Evolutionary conservation across 148 eudicot species (phyloP), one percentile per base, ranked within the genome.

Genomic region (Diospyros lotus): DNA sequence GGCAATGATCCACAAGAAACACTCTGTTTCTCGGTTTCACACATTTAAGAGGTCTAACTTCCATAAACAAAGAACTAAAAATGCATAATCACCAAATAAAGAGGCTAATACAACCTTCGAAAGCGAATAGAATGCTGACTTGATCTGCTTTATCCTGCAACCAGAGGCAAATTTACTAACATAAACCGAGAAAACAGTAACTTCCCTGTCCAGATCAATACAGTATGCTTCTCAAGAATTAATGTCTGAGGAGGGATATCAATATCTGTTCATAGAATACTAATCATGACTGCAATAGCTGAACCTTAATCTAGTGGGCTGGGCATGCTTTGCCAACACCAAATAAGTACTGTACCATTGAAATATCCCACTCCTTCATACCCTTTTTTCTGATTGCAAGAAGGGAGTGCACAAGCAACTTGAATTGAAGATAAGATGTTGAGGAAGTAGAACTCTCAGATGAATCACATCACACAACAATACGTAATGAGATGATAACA

Each of bases 81-180:
- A 73, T 3, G 11, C 66, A 64, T 64, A 41, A 42, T 28, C 50
- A n/a, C 48, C 14, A 53, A 43, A 64, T 40, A 72, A 43, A 9
- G 15, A 13, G 15, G 46, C 1, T 40, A 0, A 38, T 72, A 60
- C 53, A 17, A 92, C 97, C 97, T 93, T 93, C 6, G 86, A 69
- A 50, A 93, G 76, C 6, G 97, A 88, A 83, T 93, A 93, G 80
- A 93, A 93, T 43, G 97, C 85, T 15, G 97, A 93, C 67, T 93
- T 93, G 75, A 90, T 93, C 90, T 93, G 91, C 77, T 90, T 86
- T 80, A 93, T 85, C 86, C 97, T 93, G 95, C 73, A 69, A 82
- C 51, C 70, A 82, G 72, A 48, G 52, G 64, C 46, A 62, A 70
- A 73, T 63, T 58, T 38, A 11, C 5, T 64, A 38, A 64, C 11